These are phyloP conservation scores for Neodidymelliopsis sp. DNA, from an alignment of 2,329 filamentous ascomycete genomes.

Conservation along the genomic window DNA sequence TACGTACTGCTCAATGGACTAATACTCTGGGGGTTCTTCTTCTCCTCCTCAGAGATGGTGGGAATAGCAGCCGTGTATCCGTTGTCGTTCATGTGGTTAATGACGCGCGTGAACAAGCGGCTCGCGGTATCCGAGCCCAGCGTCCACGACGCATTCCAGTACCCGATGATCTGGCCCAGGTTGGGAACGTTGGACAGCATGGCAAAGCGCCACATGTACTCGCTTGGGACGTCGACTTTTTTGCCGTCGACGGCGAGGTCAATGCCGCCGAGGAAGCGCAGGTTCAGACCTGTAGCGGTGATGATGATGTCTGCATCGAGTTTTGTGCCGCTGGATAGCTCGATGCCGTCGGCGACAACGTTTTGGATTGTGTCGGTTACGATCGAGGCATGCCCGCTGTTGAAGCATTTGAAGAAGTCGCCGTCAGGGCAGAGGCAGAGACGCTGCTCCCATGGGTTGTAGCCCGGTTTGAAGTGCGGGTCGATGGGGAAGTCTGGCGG, in stretches of 20 bases:
- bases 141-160: slow-evolving; percentile 68
- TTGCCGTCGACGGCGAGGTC: slow-evolving; percentile 61
- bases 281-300: slow-evolving; percentile 68
- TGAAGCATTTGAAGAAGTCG: slow-evolving; percentile 64
- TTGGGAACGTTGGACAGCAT: slow-evolving; percentile 72
- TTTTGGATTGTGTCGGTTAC: slow-evolving; percentile 63
- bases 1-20: slow-evolving; percentile 62
- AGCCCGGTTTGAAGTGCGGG: slow-evolving; percentile 56
- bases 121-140: slow-evolving; percentile 65
- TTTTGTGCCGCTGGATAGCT: slow-evolving; percentile 55
- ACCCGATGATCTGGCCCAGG: slow-evolving; percentile 65
- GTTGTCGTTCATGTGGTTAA: slow-evolving; percentile 59
- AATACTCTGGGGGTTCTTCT: slow-evolving; percentile 51
- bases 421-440: slow-evolving; percentile 72
- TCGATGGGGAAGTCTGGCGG: slow-evolving; percentile 55
- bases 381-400: slow-evolving; percentile 60
- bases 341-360: slow-evolving; percentile 59
- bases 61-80: slow-evolving; percentile 56
- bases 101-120: slow-evolving; percentile 58
- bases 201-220: slow-evolving; percentile 66
- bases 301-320: slow-evolving; percentile 68
- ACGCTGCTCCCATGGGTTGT: slow-evolving; percentile 72
- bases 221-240: slow-evolving; percentile 54
- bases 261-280: slow-evolving; percentile 63
- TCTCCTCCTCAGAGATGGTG: slow-evolving; percentile 47